phyloP scores from a whole-genome alignment of 495 filamentous ascomycete genomes.

The Eremomyces bilateralis region DNA sequence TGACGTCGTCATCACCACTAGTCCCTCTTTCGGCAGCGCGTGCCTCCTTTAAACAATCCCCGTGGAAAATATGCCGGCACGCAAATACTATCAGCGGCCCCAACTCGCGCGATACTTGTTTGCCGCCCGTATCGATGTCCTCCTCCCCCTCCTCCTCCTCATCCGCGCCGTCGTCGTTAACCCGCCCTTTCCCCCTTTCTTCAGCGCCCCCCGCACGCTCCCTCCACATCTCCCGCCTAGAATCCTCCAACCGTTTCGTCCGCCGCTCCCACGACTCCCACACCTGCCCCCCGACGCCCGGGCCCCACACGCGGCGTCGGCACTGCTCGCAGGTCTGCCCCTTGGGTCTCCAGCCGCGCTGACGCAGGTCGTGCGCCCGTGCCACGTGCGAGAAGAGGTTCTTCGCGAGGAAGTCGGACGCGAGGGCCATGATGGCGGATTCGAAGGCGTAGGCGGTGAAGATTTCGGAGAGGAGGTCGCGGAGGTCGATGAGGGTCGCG shows the following conservation, averaged over 20 bases:
- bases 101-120: background rate
- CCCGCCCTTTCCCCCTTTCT: conserved; percentile 10
- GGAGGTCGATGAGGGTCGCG: conserved; percentile 68
- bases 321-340: conserved; percentile 78
- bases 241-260: conserved; percentile 24
- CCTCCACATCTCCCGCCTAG: conserved; percentile 10
- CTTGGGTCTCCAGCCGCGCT: conserved; percentile 71
- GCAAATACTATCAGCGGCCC: conserved; percentile 20
- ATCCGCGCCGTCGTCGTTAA: conserved; percentile 6
- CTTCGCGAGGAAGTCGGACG: conserved; percentile 69
- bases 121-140: conserved; percentile 1
- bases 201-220: conserved; percentile 6
- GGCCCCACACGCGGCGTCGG: conserved; percentile 67
- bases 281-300: conserved; percentile 53
- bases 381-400: conserved; percentile 74
- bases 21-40: no score
- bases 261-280: conserved; percentile 63
- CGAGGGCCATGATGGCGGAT: conserved; percentile 61
- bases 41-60: conserved; percentile 11
- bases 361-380: conserved; percentile 49
- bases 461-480: conserved; percentile 63
- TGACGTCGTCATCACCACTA: no score
- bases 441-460: conserved; percentile 94
- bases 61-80: conserved; percentile 20
- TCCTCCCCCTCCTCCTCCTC: conserved; percentile 4